Evolutionary conservation across 495 filamentous ascomycete genomes (phyloP), one percentile per base, ranked within the genome.

Genomic region (Penicillium maclennaniae): DNA sequence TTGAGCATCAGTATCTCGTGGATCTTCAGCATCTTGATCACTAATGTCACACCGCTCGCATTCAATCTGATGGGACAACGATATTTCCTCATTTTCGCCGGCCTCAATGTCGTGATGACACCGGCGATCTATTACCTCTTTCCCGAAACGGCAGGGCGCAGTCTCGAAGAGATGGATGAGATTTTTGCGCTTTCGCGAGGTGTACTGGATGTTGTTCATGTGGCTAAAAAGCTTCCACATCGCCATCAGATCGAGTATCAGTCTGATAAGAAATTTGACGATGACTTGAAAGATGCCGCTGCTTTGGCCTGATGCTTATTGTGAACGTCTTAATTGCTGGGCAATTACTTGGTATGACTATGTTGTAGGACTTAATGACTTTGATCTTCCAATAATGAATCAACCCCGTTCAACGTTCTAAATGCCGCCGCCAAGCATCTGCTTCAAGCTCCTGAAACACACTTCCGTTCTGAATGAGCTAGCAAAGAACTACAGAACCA

Each of bases 101-200:
- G 77, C 12, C 78, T 84, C 61, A 85, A 85, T 61, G 70, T 70
- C 20, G 53, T 73, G 19, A 85, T 87, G 66, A 70, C 85, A 0
- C 80, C 80, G 1, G 67, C 81, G 21, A 73, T 85, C 20, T 86
- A 82, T 61, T 75, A 84, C 47, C 53, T 74, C 37, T 83, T 79
- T 60, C 83, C 81, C 4, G 84, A 86, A 63, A 85, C 83, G 1
- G 70, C 74, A 15, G 72, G 69, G 4, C 75, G 77, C 17, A 70
- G 66, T 6, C 69, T 81, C 4, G 78, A 81, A 56, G 77, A 80
- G 45, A 67, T 80, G 37, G 79, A 80, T 38, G 66, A 67, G 26
- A 69, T 77, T 43, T 81, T 79, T 56, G 56, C 62, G 19, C 69
- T 71, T 9, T 58, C 56, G 0, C 28, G 38, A 1, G 36, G 54